Conservation (phyloP, 257 asterid species). For the Penstemon davidsonii region DNA sequence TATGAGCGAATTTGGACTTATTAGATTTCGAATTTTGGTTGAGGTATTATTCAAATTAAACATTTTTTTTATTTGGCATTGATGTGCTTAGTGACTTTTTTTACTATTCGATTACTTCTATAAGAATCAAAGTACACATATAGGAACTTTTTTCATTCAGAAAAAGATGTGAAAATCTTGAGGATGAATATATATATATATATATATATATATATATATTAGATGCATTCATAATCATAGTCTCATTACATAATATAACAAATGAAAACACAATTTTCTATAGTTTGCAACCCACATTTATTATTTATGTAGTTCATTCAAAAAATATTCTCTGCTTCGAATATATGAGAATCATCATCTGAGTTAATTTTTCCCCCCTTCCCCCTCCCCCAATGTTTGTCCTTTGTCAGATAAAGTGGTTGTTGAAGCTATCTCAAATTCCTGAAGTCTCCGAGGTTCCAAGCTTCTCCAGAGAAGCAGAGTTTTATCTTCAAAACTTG, state of each 20-base stretch:
- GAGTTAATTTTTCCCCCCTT: not conserved
- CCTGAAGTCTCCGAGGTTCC: slow-evolving; percentile 75
- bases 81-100: not conserved
- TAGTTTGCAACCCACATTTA: too few species aligned
- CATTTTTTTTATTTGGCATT: not conserved
- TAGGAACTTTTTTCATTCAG: too few species aligned
- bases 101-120: not conserved
- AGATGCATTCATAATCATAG: too few species aligned
- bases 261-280: too few species aligned
- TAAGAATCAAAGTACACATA: too few species aligned
- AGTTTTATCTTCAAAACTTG: slow-evolving; percentile 53
- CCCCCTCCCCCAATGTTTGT: slow-evolving; percentile 2
- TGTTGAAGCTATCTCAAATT: slow-evolving; percentile 75
- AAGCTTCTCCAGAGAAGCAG: slow-evolving; percentile 62
- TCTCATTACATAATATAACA: too few species aligned
- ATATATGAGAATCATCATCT: not conserved
- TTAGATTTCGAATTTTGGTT: slow-evolving; percentile 73
- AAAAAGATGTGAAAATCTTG: too few species aligned
- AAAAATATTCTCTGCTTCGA: not conserved
- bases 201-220: too few species aligned
- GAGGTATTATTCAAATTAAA: slow-evolving; percentile 51
- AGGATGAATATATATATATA: too few species aligned
- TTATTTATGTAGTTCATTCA: not conserved
- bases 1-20: slow-evolving; percentile 84
- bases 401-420: slow-evolving; percentile 66